Conservation (phyloP, 2,329 filamentous ascomycete genomes). For the Pseudocercospora cruenta region DNA sequence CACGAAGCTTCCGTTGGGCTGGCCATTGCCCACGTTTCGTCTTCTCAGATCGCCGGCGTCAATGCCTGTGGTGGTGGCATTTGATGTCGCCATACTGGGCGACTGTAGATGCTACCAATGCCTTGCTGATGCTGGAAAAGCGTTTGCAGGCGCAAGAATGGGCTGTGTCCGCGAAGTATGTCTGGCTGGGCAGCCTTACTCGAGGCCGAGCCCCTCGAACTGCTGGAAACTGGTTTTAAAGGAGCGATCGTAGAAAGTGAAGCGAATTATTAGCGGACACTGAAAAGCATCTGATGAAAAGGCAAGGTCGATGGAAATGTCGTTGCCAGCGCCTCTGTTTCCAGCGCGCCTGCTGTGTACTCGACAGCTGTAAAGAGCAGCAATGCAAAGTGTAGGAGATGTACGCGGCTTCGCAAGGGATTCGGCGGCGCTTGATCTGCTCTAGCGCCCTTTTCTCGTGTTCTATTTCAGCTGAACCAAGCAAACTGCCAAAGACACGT, state of each 20-base stretch:
- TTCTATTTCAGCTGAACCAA: not conserved
- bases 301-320: not conserved
- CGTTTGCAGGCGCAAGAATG: slow-evolving; percentile 4
- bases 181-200: slow-evolving; percentile 6
- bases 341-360: not conserved
- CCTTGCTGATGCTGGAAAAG: not conserved
- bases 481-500: slow-evolving; percentile 4
- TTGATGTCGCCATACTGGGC: not conserved
- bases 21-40: not conserved
- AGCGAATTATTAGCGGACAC: not conserved
- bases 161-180: slow-evolving; percentile 1
- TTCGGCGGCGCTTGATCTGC: not conserved
- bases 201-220: slow-evolving; percentile 5
- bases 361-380: not conserved
- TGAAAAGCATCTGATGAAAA: not conserved
- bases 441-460: not conserved
- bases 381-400: not conserved
- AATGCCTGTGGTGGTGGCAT: slow-evolving; percentile 8
- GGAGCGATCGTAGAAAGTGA: not conserved
- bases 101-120: not conserved
- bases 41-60: slow-evolving; percentile 2
- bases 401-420: slow-evolving; percentile 1
- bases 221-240: not conserved
- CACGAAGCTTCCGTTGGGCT: slow-evolving; percentile 28
- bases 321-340: not conserved